Evolutionary conservation across 176 grass and related monocot species (phyloP), one percentile per base, ranked within the genome.

Genomic region (Avena sativa): DNA sequence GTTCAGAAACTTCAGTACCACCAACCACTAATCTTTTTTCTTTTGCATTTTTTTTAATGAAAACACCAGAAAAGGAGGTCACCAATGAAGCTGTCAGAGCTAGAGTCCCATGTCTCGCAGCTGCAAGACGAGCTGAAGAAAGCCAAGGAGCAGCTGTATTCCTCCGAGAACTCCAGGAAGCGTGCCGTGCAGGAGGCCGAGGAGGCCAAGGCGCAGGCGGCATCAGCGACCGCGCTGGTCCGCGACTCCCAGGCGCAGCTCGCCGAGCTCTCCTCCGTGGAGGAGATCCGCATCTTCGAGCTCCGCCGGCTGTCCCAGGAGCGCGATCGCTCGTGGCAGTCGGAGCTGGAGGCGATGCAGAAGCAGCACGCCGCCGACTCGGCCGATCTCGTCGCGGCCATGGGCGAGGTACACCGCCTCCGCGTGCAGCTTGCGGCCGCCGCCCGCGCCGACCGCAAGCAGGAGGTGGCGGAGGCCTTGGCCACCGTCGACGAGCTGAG

Each of bases 301-400:
- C 86, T 99, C 6, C 87, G 97, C 10, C 93, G 93, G 21, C 87
- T 99, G 44, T 96, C 97, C 2, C 92, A 99, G 71, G 97, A 99
- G 88, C 92, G 97, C 26, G 97, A 99, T 63, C 92, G 97, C 12
- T 92, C 92, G 79, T 99, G 97, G 97, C 94, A 99, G 36, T 94
- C 92, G 71, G 97, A 97, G 91, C 87, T 99, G 9, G 94, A 97
- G 87, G 94, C 94, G 17, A 81, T 99, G 87, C 94, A 99, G 89
- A 93, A 94, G 64, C 97, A 99, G 78, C 97, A 99, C 85, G 83
- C 89, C 4, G 87, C 91, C 7, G 97, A 99, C 75, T 94, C 89
- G n/a, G 78, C 91, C 16, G 92, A 93, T 77, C 74, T 98, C 76
- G 84, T 91, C 13, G 81, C 92, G 9, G 79, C 96, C 59, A 93